Base-by-base conservation (phyloP, 441 rosid genomes). In the Corymbia citriodora region DNA sequence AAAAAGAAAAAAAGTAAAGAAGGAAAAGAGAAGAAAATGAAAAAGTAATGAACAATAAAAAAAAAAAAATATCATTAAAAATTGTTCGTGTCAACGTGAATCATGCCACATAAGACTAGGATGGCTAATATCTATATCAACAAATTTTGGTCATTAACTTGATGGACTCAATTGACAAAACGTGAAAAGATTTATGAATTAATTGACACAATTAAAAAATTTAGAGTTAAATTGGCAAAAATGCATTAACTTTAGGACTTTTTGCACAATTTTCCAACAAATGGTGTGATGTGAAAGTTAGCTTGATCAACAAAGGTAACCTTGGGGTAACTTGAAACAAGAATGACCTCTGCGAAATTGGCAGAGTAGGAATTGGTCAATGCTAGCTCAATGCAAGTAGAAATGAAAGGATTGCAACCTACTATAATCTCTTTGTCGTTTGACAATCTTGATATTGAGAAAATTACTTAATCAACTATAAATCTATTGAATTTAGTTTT, bases 51-150 rank as follows among this genome's bases (percentile, higher is more conserved):
- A 40, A 40, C 45, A 40, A 40, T 59, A 23, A 23, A 59, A 23
- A 23, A 0, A 23, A 0, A 23, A 23, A 57, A 55, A 57, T 10
- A 57, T 57, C 25, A 57, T 57, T 10, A 23, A 57, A 23, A 57
- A 57, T 23, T 59, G 0, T 59, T 59, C 3, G 5, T 23, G 1
- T 57, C 3, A 23, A 23, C 1, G 5, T 3, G 13, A 9, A 57
- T 57, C 63, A 23, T 59, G 7, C 25, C 63, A 23, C 7, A 6
- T 0, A 0, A 0, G 0, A 10, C 29, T 23, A 59, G 25, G 10
- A 23, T 0, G 1, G 6, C 23, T 57, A 57, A 6, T 27, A 57
- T 57, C 1, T 1, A 57, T 27, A 23, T 23, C 17, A 57, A 13
- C 13, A 23, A 57, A 21, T 57, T 23, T 6, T 0, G 10, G 10